Base-by-base conservation (phyloP, 257 asterid species). In the Scutellaria baicalensis region DNA sequence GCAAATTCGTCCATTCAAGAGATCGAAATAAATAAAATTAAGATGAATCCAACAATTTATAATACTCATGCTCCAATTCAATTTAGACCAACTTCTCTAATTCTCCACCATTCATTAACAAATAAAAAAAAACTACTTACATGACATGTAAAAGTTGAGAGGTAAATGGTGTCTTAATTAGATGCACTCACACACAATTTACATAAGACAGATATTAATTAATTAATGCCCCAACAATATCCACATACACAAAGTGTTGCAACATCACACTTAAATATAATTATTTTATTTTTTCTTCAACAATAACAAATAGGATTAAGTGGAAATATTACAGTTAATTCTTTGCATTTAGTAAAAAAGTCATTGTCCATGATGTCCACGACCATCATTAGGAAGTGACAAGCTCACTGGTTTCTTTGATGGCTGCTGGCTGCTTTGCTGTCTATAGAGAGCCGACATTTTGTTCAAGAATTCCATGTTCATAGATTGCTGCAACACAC, bases 401-500 rank as follows among this genome's bases (percentile, higher is more conserved):
- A 66, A 49, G 63, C 60, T 45, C 58, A 38, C 75, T 23, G 79
- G 60, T 52, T 82, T 69, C 21, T 79, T 71, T 7, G 74, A 14
- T 16, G 78, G 31, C 48, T 78, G 62, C 55, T 81, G 83, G 64
- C 47, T 77, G 59, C 75, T 69, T 43, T 83, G 85, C 51, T 84
- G 86, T 49, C 82, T 48, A 55, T 80, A 85, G 13, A 89, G 73
- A 6, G 85, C 86, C 70, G 87, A 84, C 90, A 89, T 83, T 74
- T 82, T 89, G 82, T 75, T 82, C 79, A 78, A 79, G 74, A 80
- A 75, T 49, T 89, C 96, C 89, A 84, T 80, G 78, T 85, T 84
- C 87, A 80, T 85, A 3, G 87, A 73, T 82, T 86, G 89, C 90
- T 82, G 79, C 18, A 76, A 6, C 18, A 38, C 6, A 6, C 67